Evolutionary conservation across 768 basidiomycete species (phyloP), one percentile per base, ranked within the genome.

Genomic region (Boletus sensibilis): DNA sequence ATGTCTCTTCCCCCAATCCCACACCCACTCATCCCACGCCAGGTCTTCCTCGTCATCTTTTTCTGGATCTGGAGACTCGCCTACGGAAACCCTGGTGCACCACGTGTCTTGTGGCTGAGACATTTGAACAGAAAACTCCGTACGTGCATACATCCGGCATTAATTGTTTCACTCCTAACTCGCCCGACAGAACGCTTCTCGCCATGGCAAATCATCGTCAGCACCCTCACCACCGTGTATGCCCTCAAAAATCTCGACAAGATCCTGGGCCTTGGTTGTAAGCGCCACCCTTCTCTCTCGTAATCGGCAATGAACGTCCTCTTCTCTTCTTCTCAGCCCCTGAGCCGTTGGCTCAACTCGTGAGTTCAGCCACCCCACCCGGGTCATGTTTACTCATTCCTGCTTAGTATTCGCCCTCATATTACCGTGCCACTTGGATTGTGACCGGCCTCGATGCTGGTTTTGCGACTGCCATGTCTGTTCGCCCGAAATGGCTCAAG

Each of bases 391-490:
- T 53, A 55, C 48, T 58, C 51, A 48, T 56, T 7, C 49, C 50
- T 14, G 45, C 49, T 12, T 60, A 94, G 93, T 96, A 97, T 68
- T 90, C 93, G 4, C 83, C 91, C 1, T 89, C 92, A 2, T 97
- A 94, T 73, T 96, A 95, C 75, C 88, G 97, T 25, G 96, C 94
- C 9, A 96, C 95, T 50, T 99, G 94, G 89, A 87, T 99, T 55
- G 84, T 74, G 47, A 96, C 92, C 1, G 95, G 94, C 2, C 78
- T 98, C n/a, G 97, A 99, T 68, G 94, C 95, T 3, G 97, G 95
- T 1, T 98, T 98, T 67, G 94, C 94, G 0, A 94, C 94, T 0
- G 95, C 96, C 13, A 94, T 96, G 90, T 78, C 84, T 2, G 92
- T 99, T 53, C 85, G 88, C 14, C 91, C 92, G 4, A 92, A 89